Conservation (phyloP, 1,284 basidiomycete genomes). For the Anthracocystis walkeri region DNA sequence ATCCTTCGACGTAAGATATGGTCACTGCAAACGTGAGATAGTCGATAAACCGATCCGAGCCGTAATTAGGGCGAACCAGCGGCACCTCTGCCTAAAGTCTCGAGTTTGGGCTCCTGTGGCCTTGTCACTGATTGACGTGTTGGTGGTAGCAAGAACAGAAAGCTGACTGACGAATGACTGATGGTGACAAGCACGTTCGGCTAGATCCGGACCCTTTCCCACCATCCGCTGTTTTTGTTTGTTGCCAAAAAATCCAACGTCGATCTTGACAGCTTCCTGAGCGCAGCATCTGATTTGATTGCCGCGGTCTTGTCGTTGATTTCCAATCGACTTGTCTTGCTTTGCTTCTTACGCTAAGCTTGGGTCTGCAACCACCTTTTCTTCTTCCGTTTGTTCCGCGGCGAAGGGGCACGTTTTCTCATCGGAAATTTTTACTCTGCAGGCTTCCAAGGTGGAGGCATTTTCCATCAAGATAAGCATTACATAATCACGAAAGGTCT, state of each 20-base stretch:
- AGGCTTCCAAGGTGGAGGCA: constrained; percentile 4
- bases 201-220: constrained; percentile 24
- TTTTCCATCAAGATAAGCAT: background rate
- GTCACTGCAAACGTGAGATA: no score
- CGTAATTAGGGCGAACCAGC: no score
- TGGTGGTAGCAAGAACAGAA: background rate
- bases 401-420: constrained; percentile 7
- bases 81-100: background rate
- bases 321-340: background rate
- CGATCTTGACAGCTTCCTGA: no score
- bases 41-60: no score
- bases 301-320: no score
- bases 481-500: constrained; percentile 11
- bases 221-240: no score
- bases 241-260: background rate
- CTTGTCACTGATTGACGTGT: background rate
- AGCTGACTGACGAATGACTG: background rate
- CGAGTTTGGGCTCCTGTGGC: background rate
- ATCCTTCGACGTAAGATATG: no score
- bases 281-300: no score
- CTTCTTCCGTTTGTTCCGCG: constrained; percentile 4
- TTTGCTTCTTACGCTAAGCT: background rate
- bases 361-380: constrained; percentile 2
- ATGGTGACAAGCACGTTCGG: constrained; percentile 9
- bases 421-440: constrained; percentile 15